Evolutionary conservation across 805 yeast genomes (phyloP), one percentile per base, ranked within the genome.

Genomic region (Candida taoyuanica): DNA sequence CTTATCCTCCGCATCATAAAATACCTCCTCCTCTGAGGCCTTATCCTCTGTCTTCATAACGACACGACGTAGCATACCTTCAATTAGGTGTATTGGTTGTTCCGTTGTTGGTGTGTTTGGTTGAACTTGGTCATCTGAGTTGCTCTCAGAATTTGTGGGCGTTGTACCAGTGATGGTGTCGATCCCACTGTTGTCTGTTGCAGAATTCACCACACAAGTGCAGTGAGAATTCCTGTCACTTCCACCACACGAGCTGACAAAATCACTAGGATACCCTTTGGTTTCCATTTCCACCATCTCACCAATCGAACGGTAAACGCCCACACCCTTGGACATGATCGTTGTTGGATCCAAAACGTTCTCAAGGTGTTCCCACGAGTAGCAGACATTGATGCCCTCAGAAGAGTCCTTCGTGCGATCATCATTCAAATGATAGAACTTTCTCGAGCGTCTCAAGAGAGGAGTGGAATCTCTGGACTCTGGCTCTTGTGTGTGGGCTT

Each of bases 371-470:
- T 37, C 45, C 39, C 41, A 36, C 3, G 40, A 33, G 24, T 35
- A 37, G 8, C 20, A 23, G 7, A 14, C 7, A 9, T 19, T 30
- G 8, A 15, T n/a, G 16, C 17, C 16, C 2, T 16, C 18, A n/a
- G n/a, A n/a, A n/a, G n/a, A n/a, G n/a, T n/a, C n/a, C n/a, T n/a
- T n/a, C n/a, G n/a, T n/a, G n/a, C n/a, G n/a, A n/a, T n/a, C n/a
- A n/a, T n/a, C n/a, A n/a, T n/a, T n/a, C n/a, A n/a, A 20, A 13
- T 42, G 42, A 18, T 42, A 42, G 27, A 38, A 38, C 36, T 36
- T 38, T 31, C 19, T 21, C 3, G 46, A 42, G 5, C 34, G 31
- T 29, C 37, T 36, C 16, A 42, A 18, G 15, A 3, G 17, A 12
- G 37, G 31, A n/a, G 11, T 21, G 25, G 7, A 12, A 21, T 21